Conservation (phyloP, 768 basidiomycete species). For the Gautieria morchelliformis region DNA sequence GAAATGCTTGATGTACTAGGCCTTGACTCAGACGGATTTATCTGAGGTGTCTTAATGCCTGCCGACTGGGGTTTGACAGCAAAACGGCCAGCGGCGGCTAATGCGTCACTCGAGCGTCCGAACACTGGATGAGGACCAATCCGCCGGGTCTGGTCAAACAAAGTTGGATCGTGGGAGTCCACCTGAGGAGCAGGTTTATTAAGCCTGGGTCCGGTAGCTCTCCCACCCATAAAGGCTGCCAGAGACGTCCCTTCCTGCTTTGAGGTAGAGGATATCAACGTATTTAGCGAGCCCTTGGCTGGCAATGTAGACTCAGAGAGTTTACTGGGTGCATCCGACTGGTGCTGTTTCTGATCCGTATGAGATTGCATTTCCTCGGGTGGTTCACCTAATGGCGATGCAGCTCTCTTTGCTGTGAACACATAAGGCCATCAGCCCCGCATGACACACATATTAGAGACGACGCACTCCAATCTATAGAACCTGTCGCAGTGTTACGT, state of each 20-base stretch:
- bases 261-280: slow-evolving; percentile 9
- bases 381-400: slow-evolving; percentile 2
- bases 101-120: slow-evolving; percentile 24
- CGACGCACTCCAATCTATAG: slow-evolving; percentile 9
- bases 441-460: background rate
- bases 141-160: slow-evolving; percentile 43
- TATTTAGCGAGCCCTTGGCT: background rate
- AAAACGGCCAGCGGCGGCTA: background rate
- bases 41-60: background rate
- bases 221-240: slow-evolving; percentile 75
- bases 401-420: slow-evolving; percentile 17
- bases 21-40: background rate
- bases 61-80: background rate
- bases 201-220: slow-evolving; percentile 62
- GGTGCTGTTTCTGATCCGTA: slow-evolving; percentile 31
- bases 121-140: slow-evolving; percentile 61
- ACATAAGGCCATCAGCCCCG: background rate
- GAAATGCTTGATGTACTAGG: background rate
- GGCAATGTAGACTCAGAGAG: slow-evolving; percentile 25
- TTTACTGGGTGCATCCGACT: slow-evolving; percentile 37
- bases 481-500: slow-evolving; percentile 16
- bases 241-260: slow-evolving; percentile 53
- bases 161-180: slow-evolving; percentile 53
- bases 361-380: slow-evolving; percentile 17
- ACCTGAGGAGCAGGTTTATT: slow-evolving; percentile 65